These are phyloP conservation scores for Trichoderma sp. DNA, from an alignment of 2,329 filamentous ascomycete genomes.

Conservation along the genomic window DNA sequence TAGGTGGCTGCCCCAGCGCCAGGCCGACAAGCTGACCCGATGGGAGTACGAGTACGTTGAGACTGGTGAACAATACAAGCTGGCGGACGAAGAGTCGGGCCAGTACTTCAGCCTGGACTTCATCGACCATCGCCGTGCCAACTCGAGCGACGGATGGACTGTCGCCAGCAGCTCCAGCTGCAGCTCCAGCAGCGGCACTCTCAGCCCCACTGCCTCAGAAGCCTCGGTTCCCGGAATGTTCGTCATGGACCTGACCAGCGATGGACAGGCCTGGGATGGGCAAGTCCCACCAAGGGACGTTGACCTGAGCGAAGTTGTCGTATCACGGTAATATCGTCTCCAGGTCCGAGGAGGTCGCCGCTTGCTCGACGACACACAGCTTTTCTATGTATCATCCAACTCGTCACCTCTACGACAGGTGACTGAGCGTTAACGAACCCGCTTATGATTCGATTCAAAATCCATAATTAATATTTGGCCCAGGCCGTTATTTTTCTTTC, in stretches of 20 bases:
- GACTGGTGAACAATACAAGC: constrained; percentile 63
- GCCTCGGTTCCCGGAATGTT: constrained; percentile 44
- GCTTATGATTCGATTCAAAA: constrained; percentile 36
- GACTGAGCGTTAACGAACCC: constrained; percentile 31
- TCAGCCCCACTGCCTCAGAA: constrained; percentile 54
- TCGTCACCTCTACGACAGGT: constrained; percentile 19
- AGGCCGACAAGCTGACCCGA: constrained; percentile 80
- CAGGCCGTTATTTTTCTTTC: constrained; percentile 35
- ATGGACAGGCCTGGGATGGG: constrained; percentile 46
- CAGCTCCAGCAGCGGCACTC: constrained; percentile 52
- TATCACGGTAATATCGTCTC: constrained; percentile 40
- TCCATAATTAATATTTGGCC: constrained; percentile 40
- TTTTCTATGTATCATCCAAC: constrained; percentile 7
- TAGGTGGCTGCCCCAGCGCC: constrained; percentile 78
- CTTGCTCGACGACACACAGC: constrained; percentile 6
- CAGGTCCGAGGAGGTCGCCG: constrained; percentile 29
- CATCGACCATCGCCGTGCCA: constrained; percentile 46
- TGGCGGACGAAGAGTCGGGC: constrained; percentile 51
- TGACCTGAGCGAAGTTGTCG: constrained; percentile 51
- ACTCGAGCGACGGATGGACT: constrained; percentile 85
- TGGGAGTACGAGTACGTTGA: constrained; percentile 98
- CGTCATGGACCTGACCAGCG: constrained; percentile 42
- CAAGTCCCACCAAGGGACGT: constrained; percentile 45
- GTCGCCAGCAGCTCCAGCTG: constrained; percentile 77
- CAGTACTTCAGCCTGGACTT: constrained; percentile 52